Conservation (phyloP, 2,329 filamentous ascomycete genomes). For the Epichloe aotearoae region DNA sequence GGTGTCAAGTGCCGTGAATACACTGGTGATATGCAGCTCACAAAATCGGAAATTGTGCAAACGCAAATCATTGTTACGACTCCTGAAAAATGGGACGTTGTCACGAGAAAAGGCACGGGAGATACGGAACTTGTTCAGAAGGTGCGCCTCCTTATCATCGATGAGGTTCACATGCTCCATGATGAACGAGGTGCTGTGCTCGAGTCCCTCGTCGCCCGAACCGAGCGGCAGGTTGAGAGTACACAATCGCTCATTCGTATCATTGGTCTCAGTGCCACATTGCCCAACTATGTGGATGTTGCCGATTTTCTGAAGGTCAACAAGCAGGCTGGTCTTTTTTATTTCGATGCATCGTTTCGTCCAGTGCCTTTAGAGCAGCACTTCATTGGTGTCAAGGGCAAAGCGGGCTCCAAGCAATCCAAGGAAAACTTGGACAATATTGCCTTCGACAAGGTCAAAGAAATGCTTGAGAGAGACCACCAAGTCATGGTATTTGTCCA, state of each 20-base stretch:
- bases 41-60: constrained; percentile 86
- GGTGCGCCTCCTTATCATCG: constrained; percentile 88
- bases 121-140: constrained; percentile 98
- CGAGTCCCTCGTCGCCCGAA: constrained; percentile 89
- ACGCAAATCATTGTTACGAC: constrained; percentile 98
- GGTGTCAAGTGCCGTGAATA: constrained; percentile 85
- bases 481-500: constrained; percentile 99
- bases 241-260: constrained; percentile 96
- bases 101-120: constrained; percentile 91
- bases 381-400: constrained; percentile 92
- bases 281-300: constrained; percentile 94
- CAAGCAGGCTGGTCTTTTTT: constrained; percentile 74
- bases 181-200: constrained; percentile 93
- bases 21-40: constrained; percentile 97
- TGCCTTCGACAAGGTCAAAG: constrained; percentile 85
- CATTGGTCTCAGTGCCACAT: constrained; percentile 83
- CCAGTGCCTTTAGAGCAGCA: constrained; percentile 95
- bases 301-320: constrained; percentile 96
- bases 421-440: constrained; percentile 80
- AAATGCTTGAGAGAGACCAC: constrained; percentile 85
- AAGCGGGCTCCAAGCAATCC: constrained; percentile 65
- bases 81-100: constrained; percentile 98
- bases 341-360: constrained; percentile 91
- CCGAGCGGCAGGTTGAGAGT: constrained; percentile 91
- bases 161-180: constrained; percentile 98